phyloP scores from a whole-genome alignment of 495 filamentous ascomycete species.

The Aspergillus ellipticus region DNA sequence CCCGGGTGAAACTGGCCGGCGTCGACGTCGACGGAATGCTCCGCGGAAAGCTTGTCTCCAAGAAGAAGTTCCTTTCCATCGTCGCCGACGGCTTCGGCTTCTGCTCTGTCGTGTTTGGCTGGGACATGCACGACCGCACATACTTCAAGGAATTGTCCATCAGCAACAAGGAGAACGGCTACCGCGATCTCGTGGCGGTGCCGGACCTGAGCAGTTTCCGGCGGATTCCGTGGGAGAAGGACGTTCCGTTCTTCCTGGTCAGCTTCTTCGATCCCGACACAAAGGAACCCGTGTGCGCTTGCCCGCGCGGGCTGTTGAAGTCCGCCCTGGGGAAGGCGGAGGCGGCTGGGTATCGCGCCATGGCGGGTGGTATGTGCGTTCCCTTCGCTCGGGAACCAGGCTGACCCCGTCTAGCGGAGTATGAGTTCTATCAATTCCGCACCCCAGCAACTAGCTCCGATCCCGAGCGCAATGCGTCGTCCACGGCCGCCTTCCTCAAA shows the following conservation, averaged over 20 bases:
- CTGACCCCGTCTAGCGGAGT: slow-evolving; percentile 62
- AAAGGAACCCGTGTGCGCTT: slow-evolving; percentile 66
- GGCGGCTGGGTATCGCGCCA: slow-evolving; percentile 66
- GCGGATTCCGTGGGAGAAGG: slow-evolving; percentile 90
- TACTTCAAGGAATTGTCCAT: slow-evolving; percentile 82
- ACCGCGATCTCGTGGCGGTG: slow-evolving; percentile 81
- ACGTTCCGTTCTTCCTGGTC: slow-evolving; percentile 89
- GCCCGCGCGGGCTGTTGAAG: slow-evolving; percentile 74
- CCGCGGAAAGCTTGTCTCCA: slow-evolving; percentile 91
- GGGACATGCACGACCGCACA: slow-evolving; percentile 96
- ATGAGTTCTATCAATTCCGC: slow-evolving; percentile 95
- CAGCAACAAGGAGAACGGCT: slow-evolving; percentile 91
- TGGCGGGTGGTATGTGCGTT: slow-evolving; percentile 77
- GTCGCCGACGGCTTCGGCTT: slow-evolving; percentile 86
- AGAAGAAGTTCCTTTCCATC: slow-evolving; percentile 91
- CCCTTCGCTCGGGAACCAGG: background rate
- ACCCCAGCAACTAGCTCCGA: slow-evolving; percentile 50
- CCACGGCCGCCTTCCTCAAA: slow-evolving; percentile 69
- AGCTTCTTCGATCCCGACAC: slow-evolving; percentile 66
- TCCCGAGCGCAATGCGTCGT: slow-evolving; percentile 59
- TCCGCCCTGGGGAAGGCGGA: slow-evolving; percentile 62
- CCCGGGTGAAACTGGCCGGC: slow-evolving; percentile 86
- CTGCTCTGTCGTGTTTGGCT: slow-evolving; percentile 94
- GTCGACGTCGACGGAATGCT: slow-evolving; percentile 88
- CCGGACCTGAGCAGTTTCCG: slow-evolving; percentile 79